Percentiles rank a stretch among this genome's conserved stretches.
Conservation (phyloP, 2,329 filamentous ascomycete genomes). For the Aspergillus chevalieri region DNA sequence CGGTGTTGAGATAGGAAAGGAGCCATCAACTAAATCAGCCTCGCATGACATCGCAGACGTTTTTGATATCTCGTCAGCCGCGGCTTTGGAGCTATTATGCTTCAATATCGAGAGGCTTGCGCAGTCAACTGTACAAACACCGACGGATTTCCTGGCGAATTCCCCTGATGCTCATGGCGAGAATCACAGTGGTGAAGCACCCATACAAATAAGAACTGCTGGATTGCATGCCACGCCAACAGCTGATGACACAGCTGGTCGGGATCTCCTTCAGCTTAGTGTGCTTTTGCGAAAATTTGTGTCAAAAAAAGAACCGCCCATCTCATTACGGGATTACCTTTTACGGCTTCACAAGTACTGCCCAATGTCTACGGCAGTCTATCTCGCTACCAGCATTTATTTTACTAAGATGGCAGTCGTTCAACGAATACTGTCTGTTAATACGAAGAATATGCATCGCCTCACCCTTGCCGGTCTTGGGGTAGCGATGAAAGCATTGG, state of each 20-base stretch:
- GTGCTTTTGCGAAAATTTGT: constrained; percentile 91
- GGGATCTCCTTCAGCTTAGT: constrained; percentile 70
- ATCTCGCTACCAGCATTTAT: constrained; percentile 81
- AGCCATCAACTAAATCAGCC: not conserved
- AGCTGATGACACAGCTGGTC: constrained; percentile 51
- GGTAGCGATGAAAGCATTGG: constrained; percentile 90
- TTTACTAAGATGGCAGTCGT: constrained; percentile 75
- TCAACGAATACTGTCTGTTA: constrained; percentile 73
- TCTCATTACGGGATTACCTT: constrained; percentile 77
- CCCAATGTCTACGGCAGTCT: constrained; percentile 88
- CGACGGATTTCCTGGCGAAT: constrained; percentile 4
- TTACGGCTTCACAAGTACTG: constrained; percentile 83
- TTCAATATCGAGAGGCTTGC: constrained; percentile 55
- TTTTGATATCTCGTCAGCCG: constrained; percentile 64
- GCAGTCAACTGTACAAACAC: constrained; percentile 55
- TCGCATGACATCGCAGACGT: constrained; percentile 31
- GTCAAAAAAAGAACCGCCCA: constrained; percentile 77
- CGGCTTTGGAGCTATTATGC: constrained; percentile 74
- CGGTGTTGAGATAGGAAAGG: not conserved
- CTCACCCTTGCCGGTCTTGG: constrained; percentile 75
- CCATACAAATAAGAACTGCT: constrained; percentile 19
- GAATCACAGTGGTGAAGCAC: constrained; percentile 17
- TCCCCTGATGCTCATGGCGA: constrained; percentile 46
- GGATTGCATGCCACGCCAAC: constrained; percentile 31
- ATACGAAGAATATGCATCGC: constrained; percentile 76